These are phyloP conservation scores for Cytospora piceicola DNA, from an alignment of 2,329 filamentous ascomycete species.

Conservation along the genomic window DNA sequence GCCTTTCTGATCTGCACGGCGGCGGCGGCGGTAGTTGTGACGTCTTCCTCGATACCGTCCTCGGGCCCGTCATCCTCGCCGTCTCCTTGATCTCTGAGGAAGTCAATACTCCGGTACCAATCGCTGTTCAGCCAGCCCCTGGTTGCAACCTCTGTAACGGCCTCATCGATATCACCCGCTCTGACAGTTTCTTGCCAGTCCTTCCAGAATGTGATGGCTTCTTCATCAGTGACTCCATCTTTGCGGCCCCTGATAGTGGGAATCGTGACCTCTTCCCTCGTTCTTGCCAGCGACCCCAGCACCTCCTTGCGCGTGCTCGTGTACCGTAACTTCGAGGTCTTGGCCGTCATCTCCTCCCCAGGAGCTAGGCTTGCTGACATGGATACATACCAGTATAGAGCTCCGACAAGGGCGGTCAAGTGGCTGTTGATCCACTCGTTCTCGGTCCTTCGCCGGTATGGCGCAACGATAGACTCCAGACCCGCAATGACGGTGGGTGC, in stretches of 20 bases:
- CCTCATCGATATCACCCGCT: conserved; percentile 62
- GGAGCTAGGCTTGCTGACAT: conserved; percentile 51
- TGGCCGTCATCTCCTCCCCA: conserved; percentile 30
- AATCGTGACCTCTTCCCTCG: conserved; percentile 42
- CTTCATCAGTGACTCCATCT: conserved; percentile 46
- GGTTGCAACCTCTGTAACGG: conserved; percentile 62
- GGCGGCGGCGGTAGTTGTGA: conserved; percentile 34
- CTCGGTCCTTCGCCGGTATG: conserved; percentile 48
- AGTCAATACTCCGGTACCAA: conserved; percentile 65
- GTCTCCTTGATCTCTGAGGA: conserved; percentile 48
- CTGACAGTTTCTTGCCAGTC: conserved; percentile 53
- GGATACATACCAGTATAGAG: conserved; percentile 63
- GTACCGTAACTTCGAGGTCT: conserved; percentile 46
- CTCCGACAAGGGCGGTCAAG: conserved; percentile 59
- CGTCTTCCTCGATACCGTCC: conserved; percentile 41
- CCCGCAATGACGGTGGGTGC: conserved; percentile 77
- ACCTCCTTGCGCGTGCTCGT: conserved; percentile 52
- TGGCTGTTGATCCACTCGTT: conserved; percentile 56
- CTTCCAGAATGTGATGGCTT: conserved; percentile 48
- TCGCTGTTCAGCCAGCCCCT: conserved; percentile 62
- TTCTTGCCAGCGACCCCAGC: conserved; percentile 46
- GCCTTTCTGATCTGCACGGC: conserved; percentile 52
- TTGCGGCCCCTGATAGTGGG: conserved; percentile 47
- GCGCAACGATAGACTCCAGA: conserved; percentile 60
- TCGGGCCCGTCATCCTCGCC: conserved; percentile 37